phyloP scores from a whole-genome alignment of 148 eudicot genomes.

The Oxyria digyna region DNA sequence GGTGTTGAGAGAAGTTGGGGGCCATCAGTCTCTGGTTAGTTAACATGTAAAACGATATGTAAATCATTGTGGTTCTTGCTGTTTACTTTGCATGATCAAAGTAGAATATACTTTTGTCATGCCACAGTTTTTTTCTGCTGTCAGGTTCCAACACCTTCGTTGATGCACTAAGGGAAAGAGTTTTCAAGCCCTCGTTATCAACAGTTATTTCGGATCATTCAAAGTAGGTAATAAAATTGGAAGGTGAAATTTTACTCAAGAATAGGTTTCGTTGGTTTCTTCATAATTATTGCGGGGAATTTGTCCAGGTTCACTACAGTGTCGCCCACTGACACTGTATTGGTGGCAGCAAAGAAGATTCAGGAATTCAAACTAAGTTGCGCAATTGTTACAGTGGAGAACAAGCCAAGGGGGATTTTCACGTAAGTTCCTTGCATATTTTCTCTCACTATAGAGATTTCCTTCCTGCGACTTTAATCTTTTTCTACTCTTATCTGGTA shows the following conservation, averaged over 20 bases:
- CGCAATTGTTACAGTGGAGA: slow-evolving; percentile 66
- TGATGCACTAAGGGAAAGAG: slow-evolving; percentile 70
- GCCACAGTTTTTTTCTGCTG: background rate
- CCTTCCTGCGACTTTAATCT: background rate
- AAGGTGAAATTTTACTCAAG: background rate
- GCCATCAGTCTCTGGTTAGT: slow-evolving; percentile 61
- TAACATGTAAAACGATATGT: background rate
- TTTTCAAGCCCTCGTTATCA: slow-evolving; percentile 82
- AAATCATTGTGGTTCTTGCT: background rate
- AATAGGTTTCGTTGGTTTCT: background rate
- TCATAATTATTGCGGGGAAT: background rate
- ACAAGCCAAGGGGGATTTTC: slow-evolving; percentile 76
- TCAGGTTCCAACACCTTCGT: slow-evolving; percentile 78
- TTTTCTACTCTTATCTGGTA: background rate
- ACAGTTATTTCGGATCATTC: slow-evolving; percentile 80
- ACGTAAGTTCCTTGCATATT: slow-evolving; percentile 42
- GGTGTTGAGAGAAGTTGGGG: slow-evolving; percentile 98
- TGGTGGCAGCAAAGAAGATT: slow-evolving; percentile 78
- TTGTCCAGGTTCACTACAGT: slow-evolving; percentile 59
- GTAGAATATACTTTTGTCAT: background rate
- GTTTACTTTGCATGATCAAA: background rate
- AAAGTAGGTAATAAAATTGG: slow-evolving; percentile 86
- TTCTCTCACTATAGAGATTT: background rate
- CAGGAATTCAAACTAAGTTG: slow-evolving; percentile 56
- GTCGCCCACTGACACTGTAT: slow-evolving; percentile 77